Conservation (phyloP, 495 filamentous ascomycete genomes). For the Podospora pseudopauciseta region DNA sequence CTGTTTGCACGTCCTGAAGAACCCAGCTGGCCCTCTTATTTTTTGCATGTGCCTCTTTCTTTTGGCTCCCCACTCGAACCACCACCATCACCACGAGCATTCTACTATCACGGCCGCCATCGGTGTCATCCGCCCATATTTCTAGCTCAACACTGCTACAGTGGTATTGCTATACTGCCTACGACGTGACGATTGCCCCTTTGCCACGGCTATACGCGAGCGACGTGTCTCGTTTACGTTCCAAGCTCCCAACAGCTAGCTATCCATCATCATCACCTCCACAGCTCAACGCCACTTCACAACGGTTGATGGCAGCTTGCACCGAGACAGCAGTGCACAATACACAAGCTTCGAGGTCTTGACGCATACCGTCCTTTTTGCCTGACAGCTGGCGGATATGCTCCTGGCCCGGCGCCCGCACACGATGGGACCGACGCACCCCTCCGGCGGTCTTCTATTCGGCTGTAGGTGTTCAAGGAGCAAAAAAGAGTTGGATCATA, state of each 20-base stretch:
- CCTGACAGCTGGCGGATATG: constrained; percentile 4
- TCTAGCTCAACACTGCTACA: neutral
- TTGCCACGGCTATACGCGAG: neutral
- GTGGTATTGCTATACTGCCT: neutral
- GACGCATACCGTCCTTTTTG: neutral
- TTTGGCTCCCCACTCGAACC: neutral
- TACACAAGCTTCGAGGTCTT: neutral
- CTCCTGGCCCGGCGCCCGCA: neutral
- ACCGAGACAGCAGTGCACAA: neutral
- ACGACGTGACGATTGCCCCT: neutral
- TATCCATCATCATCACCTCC: neutral
- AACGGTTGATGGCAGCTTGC: neutral
- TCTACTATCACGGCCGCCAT: neutral
- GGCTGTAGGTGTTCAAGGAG: neutral
- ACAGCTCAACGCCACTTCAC: too few relatives aligned
- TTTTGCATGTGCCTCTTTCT: constrained; percentile 18
- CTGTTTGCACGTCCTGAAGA: neutral
- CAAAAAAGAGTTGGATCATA: neutral
- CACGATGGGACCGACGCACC: constrained; percentile 24
- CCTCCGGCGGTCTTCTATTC: constrained; percentile 9
- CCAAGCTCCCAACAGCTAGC: neutral
- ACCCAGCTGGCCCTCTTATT: neutral
- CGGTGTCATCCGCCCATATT: neutral
- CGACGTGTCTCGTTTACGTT: neutral
- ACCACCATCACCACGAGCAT: neutral